Evolutionary conservation across 2,329 filamentous ascomycete genomes (phyloP).

Genomic region (Cercospora beticola): DNA sequence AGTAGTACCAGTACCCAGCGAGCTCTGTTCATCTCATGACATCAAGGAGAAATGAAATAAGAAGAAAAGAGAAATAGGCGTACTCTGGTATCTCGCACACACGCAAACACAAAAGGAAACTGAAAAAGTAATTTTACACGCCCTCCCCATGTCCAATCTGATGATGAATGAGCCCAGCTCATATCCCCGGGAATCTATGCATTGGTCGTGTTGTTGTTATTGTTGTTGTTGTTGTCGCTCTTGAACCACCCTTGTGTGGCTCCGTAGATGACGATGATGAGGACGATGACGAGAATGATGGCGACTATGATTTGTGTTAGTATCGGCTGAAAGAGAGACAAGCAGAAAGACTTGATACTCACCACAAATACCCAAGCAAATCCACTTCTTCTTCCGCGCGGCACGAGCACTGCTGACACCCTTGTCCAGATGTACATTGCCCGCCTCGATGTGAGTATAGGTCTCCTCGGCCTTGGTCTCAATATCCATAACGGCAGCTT

Average conservation of each 20-base stretch:
- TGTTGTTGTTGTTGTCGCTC: constrained; percentile 22
- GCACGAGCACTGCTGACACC: constrained; percentile 78
- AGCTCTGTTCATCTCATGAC: constrained; percentile 2
- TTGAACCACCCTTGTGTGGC: constrained; percentile 32
- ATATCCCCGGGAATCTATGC: neutral
- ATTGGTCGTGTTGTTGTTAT: constrained; percentile 11
- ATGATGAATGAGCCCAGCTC: constrained; percentile 9
- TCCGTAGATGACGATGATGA: constrained; percentile 41
- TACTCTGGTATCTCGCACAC: constrained; percentile 4
- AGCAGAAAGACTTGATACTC: constrained; percentile 39
- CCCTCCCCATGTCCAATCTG: neutral
- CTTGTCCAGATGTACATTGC: constrained; percentile 77
- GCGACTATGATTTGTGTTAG: constrained; percentile 23
- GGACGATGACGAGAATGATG: constrained; percentile 40
- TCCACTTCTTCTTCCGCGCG: constrained; percentile 94
- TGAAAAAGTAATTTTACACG: neutral
- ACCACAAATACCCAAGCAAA: constrained; percentile 74
- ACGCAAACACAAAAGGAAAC: neutral
- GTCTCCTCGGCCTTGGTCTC: constrained; percentile 86
- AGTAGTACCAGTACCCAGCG: neutral
- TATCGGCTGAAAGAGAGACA: too few relatives aligned
- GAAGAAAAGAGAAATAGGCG: neutral
- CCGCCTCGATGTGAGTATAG: constrained; percentile 78
- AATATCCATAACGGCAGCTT: constrained; percentile 74
- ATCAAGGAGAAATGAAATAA: neutral